Evolutionary conservation across 169 alveolate species (phyloP), one percentile per base, ranked within the genome.

Genomic region (Babesia ovis): DNA sequence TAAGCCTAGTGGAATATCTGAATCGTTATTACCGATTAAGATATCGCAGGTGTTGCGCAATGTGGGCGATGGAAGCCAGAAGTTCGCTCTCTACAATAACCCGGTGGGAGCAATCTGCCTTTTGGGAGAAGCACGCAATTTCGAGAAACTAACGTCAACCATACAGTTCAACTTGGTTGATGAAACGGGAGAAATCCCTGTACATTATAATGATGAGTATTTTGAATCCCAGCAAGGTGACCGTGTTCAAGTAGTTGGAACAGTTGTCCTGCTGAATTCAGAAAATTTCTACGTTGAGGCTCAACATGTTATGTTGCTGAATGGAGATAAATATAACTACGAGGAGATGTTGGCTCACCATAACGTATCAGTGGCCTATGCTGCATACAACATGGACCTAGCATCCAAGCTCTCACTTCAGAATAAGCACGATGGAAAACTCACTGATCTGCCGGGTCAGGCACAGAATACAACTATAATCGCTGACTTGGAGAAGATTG

Each of bases 221-320:
- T 23, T 71, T 22, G 74, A 54, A 34, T 23, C 57, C 25, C 43
- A 72, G 31, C 55, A 70, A 39, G 75, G 62, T 23, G 85, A 72
- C 51, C 51, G 45, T 56, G 84, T 64, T 23, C 84, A 81, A 54
- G 84, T 81, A 22, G 85, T 81, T 25, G 89, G 89, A 8, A 31
- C 85, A 14, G 61, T 81, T 22, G 81, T 81, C n/a, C 18, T 81
- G 45, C 69, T 81, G 29, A 42, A 53, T 11, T 18, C 69, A n/a
- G 85, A 81, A 31, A 72, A 81, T 51, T 81, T 45, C 55, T 81
- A 81, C 59, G 31, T 81, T 29, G 89, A 81, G 22, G 82, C 89
- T 12, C 84, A 70, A 60, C 85, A 81, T 55, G 64, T 81, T 14
- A 37, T 70, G 32, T 41, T 66, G 48, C n/a, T 60, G 8, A 77